Evolutionary conservation across 2,329 filamentous ascomycete species (phyloP).

Genomic region (Phyllosticta paracitricarpa): DNA sequence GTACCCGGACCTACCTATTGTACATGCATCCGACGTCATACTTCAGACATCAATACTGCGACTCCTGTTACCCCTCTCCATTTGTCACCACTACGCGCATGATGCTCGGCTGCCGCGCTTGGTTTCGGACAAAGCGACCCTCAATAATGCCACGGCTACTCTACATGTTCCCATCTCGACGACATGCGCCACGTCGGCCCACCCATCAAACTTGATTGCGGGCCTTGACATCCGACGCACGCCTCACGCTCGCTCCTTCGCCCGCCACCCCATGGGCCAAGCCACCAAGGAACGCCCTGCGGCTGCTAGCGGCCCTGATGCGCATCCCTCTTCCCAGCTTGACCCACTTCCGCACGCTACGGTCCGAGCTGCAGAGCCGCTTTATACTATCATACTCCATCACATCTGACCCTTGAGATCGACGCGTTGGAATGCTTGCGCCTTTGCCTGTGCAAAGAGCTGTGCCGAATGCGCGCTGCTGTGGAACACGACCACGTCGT

Average conservation of each 20-base stretch:
- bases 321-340: background rate
- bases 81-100: background rate
- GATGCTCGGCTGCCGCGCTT: background rate
- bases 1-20: background rate
- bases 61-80: background rate
- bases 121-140: background rate
- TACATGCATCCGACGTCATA: background rate
- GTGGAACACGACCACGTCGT: constrained; percentile 38
- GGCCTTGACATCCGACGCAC: background rate
- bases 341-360: background rate
- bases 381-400: constrained; percentile 19
- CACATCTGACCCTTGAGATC: constrained; percentile 97
- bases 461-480: constrained; percentile 26
- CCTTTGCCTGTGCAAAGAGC: constrained; percentile 65
- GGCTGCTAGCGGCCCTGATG: background rate
- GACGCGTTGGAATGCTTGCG: constrained; percentile 70
- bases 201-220: background rate
- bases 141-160: background rate
- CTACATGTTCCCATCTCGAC: background rate
- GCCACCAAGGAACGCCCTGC: background rate
- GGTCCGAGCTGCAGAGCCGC: background rate
- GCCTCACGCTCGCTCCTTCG: background rate
- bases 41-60: background rate
- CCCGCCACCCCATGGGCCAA: background rate
- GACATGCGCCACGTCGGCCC: background rate